Conservation (phyloP, 2,329 filamentous ascomycete genomes). For the Paramyrothecium sp. region DNA sequence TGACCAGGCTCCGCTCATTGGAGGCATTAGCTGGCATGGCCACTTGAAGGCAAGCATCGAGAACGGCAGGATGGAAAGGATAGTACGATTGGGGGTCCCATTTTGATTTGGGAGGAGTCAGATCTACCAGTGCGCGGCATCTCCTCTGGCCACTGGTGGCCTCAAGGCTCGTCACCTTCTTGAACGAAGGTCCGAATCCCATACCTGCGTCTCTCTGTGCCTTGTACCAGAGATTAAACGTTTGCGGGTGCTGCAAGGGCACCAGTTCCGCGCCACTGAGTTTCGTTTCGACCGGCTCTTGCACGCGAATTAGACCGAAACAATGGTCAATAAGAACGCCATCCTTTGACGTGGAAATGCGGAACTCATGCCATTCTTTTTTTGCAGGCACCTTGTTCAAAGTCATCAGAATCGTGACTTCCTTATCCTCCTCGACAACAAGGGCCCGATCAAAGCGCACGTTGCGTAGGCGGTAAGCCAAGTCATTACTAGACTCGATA, state of each 20-base stretch:
- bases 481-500: background rate
- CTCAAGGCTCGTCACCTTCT: background rate
- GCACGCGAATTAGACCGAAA: slow-evolving; percentile 1
- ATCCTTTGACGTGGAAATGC: background rate
- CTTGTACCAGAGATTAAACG: background rate
- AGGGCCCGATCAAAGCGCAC: slow-evolving; percentile 6
- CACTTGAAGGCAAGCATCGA: background rate
- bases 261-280: background rate
- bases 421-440: slow-evolving; percentile 4
- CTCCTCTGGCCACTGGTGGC: background rate
- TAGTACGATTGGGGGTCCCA: background rate
- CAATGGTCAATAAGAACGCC: background rate
- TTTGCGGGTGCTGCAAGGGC: background rate
- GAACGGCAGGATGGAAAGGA: background rate
- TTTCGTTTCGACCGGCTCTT: background rate
- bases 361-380: background rate
- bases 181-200: background rate
- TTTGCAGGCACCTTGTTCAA: background rate
- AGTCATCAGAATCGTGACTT: background rate
- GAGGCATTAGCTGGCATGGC: no score
- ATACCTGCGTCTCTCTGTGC: no score
- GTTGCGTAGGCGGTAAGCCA: slow-evolving; percentile 5
- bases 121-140: background rate
- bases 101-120: background rate
- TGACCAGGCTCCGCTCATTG: background rate